phyloP scores from a whole-genome alignment of 2,329 filamentous ascomycete genomes.

The Aspergillus caelatus region DNA sequence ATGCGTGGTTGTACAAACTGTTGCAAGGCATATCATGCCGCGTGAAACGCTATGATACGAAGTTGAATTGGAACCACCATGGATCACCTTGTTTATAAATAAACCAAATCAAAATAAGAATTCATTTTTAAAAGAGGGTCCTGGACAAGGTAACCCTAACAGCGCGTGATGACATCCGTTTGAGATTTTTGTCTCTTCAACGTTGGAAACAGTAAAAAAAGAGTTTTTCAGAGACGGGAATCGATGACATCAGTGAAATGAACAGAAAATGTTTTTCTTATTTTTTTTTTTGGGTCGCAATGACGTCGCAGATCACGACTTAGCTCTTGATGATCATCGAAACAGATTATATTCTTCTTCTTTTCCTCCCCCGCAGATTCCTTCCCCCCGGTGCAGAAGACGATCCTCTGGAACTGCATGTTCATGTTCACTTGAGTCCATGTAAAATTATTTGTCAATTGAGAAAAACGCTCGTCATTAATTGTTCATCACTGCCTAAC shows the following conservation, averaged over 20 bases:
- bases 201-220: background rate
- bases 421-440: background rate
- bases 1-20: background rate
- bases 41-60: background rate
- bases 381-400: background rate
- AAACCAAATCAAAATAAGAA: background rate
- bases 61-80: background rate
- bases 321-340: background rate
- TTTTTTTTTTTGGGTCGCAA: conserved; percentile 7
- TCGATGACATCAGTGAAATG: conserved; percentile 24
- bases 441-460: background rate
- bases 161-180: background rate
- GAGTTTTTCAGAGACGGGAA: background rate
- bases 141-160: background rate
- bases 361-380: background rate
- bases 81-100: background rate
- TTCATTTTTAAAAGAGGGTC: background rate
- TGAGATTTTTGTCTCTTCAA: background rate
- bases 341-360: background rate
- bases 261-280: background rate
- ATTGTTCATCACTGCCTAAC: conserved; percentile 12
- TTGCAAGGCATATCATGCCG: background rate
- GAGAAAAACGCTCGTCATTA: background rate
- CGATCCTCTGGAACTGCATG: background rate
- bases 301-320: conserved; percentile 20